These are phyloP conservation scores for Sclerotinia glacialis DNA, from an alignment of 2,329 filamentous ascomycete genomes.

Conservation along the genomic window DNA sequence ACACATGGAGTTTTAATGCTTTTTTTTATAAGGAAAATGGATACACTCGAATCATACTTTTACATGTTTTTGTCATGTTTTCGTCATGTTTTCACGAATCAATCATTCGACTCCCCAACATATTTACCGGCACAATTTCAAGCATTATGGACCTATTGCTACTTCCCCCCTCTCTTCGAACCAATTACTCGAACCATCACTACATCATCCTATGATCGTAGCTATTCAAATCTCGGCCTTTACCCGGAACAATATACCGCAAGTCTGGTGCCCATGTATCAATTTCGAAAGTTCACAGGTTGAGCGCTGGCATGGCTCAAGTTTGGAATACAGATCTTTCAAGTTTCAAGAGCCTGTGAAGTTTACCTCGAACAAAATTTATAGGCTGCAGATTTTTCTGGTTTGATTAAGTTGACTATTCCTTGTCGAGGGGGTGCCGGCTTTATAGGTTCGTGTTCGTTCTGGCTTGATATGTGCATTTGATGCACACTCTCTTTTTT, in stretches of 20 bases:
- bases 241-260: not conserved
- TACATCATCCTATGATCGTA: not conserved
- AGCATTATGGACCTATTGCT: not conserved
- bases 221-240: not conserved
- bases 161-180: not conserved
- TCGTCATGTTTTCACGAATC: not conserved
- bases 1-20: not conserved
- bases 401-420: too few relatives aligned
- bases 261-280: not conserved
- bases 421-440: too few relatives aligned
- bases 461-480: too few relatives aligned
- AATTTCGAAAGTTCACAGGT: not conserved
- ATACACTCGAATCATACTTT: not conserved
- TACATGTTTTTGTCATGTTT: not conserved
- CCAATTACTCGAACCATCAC: not conserved
- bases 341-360: too few relatives aligned
- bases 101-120: not conserved
- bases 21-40: not conserved
- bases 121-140: not conserved
- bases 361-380: not conserved
- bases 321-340: not conserved
- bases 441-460: too few relatives aligned
- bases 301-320: not conserved
- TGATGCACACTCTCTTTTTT: too few relatives aligned
- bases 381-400: too few relatives aligned